A percentile compares a stretch with the other conserved stretches of the same genome.
Conservation (phyloP, 2,329 filamentous ascomycete species). For the Penicillium verrucosum region DNA sequence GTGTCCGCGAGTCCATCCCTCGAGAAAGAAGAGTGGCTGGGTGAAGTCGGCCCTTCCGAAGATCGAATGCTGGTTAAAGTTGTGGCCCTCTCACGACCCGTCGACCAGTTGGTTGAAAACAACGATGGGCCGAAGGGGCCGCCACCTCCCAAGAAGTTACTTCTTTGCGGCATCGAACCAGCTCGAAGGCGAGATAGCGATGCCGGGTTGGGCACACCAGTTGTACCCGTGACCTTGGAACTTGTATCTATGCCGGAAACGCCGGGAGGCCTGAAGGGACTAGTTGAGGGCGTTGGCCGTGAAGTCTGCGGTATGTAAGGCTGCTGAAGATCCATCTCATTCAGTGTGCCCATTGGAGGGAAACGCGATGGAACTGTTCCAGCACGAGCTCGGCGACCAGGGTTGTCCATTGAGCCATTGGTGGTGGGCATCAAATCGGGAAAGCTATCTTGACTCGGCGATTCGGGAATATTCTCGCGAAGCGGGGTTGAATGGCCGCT, state of each 20-base stretch:
- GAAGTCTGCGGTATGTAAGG: slow-evolving; percentile 71
- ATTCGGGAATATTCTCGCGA: slow-evolving; percentile 95
- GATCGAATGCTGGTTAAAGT: slow-evolving; percentile 90
- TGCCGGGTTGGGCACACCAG: slow-evolving; percentile 60
- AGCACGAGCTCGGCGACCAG: slow-evolving; percentile 77
- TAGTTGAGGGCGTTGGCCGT: slow-evolving; percentile 80
- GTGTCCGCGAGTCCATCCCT: slow-evolving; percentile 79
- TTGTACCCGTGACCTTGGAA: slow-evolving; percentile 41
- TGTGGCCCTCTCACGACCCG: slow-evolving; percentile 74
- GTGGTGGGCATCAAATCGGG: slow-evolving; percentile 78
- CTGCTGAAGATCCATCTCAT: slow-evolving; percentile 54
- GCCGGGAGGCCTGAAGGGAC: slow-evolving; percentile 71
- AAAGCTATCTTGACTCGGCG: slow-evolving; percentile 86
- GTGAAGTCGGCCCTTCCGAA: slow-evolving; percentile 80
- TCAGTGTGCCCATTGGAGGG: slow-evolving; percentile 68
- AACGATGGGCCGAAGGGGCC: slow-evolving; percentile 82
- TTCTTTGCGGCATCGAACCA: slow-evolving; percentile 89
- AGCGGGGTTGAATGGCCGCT: slow-evolving; percentile 95
- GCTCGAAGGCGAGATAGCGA: slow-evolving; percentile 82
- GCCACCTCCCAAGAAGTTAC: slow-evolving; percentile 60
- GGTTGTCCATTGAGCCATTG: slow-evolving; percentile 60
- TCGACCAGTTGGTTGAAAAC: slow-evolving; percentile 82
- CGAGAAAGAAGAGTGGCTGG: slow-evolving; percentile 80
- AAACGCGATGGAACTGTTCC: slow-evolving; percentile 96
- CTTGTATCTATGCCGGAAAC: slow-evolving; percentile 41